Evolutionary conservation across 176 grass and related monocot species (phyloP).

Genomic region (Bonia amplexicaulis): DNA sequence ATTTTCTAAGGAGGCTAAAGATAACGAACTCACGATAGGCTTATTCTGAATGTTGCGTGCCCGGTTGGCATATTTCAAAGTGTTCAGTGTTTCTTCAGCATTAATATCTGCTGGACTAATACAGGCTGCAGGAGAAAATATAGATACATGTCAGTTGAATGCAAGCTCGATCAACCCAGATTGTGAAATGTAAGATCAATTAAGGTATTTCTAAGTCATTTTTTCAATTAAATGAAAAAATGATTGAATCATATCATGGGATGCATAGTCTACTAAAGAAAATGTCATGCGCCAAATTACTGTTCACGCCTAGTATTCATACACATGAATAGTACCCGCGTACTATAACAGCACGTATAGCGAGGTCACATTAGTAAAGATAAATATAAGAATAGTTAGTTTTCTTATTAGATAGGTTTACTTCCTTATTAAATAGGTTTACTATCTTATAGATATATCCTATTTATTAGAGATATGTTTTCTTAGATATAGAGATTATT

Average conservation of each 20-base stretch:
- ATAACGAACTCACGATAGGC: slow-evolving; percentile 67
- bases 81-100: slow-evolving; percentile 98
- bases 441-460: no score
- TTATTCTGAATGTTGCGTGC: slow-evolving; percentile 99
- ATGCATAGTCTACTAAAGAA: not conserved
- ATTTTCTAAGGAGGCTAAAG: not conserved
- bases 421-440: no score
- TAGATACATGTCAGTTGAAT: slow-evolving; percentile 15
- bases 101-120: slow-evolving; percentile 99
- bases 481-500: no score
- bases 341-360: no score
- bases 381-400: no score
- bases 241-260: not conserved
- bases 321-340: no score
- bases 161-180: not conserved
- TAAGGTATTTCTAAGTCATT: not conserved
- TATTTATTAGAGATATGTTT: no score
- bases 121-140: slow-evolving; percentile 69
- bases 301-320: no score
- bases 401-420: no score
- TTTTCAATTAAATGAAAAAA: not conserved
- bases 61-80: slow-evolving; percentile 97
- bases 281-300: no score
- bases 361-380: no score
- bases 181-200: not conserved